Conservation (phyloP, 345 rosid genomes). For the Firmiana major region DNA sequence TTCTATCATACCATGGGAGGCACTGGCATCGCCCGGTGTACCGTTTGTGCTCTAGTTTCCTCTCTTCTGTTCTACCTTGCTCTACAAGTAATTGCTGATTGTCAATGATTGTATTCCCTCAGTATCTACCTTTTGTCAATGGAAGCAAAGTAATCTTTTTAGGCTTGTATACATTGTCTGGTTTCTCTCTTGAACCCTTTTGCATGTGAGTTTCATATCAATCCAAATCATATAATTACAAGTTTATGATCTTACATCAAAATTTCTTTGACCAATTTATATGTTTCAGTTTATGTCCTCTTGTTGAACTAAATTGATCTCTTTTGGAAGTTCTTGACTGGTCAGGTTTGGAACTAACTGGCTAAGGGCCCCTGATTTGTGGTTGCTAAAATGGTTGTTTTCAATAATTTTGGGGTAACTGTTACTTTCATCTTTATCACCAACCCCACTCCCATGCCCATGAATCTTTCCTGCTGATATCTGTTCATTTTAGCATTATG, state of each 20-base stretch:
- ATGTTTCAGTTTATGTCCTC: not conserved
- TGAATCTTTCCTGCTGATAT: not conserved
- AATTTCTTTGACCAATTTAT: not conserved
- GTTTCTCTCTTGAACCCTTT: not conserved
- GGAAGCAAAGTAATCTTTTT: not conserved
- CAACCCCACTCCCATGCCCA: not conserved
- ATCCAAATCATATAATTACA: not conserved
- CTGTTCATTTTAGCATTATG: too few relatives aligned
- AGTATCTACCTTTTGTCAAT: not conserved
- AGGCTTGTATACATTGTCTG: not conserved
- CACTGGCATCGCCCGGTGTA: slow-evolving; percentile 4
- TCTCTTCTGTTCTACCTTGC: slow-evolving; percentile 2
- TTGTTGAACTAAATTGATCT: not conserved
- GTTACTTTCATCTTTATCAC: slow-evolving; percentile 5
- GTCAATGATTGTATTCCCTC: not conserved
- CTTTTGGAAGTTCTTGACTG: not conserved
- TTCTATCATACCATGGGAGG: slow-evolving; percentile 17
- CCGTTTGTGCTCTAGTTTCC: not conserved
- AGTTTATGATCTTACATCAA: not conserved
- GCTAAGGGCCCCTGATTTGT: not conserved
- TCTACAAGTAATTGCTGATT: not conserved
- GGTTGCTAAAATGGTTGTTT: not conserved
- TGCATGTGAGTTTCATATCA: slow-evolving; percentile 24
- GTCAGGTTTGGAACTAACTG: not conserved
- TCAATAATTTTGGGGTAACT: not conserved